Conservation (phyloP, 2,329 filamentous ascomycete species). For the Curvularia lunata region DNA sequence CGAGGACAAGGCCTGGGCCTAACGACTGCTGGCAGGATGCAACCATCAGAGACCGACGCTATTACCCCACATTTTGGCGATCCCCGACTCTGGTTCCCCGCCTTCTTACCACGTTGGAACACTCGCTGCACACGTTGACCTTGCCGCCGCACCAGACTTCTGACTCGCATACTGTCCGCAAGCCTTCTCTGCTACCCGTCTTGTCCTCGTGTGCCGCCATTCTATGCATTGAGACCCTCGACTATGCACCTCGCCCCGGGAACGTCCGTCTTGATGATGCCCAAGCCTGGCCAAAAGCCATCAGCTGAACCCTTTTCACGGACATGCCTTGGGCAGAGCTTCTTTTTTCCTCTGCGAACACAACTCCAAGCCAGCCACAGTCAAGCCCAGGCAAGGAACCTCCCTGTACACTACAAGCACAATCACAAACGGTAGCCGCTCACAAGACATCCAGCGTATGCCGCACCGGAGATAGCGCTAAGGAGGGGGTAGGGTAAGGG, state of each 20-base stretch:
- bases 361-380: neutral
- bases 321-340: neutral
- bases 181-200: constrained; percentile 29
- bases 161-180: constrained; percentile 46
- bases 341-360: constrained; percentile 1
- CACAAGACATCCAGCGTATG: neutral
- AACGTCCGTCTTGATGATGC: constrained; percentile 21
- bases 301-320: neutral
- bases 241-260: constrained; percentile 30
- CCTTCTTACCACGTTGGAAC: constrained; percentile 44
- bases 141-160: constrained; percentile 30
- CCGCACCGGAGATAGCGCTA: constrained; percentile 6
- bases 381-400: neutral
- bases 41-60: constrained; percentile 23
- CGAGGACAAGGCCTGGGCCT: constrained; percentile 27
- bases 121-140: constrained; percentile 29
- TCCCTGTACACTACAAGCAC: neutral
- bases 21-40: constrained; percentile 16
- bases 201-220: constrained; percentile 19
- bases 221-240: constrained; percentile 29
- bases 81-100: constrained; percentile 40
- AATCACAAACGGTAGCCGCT: neutral
- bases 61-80: constrained; percentile 51
- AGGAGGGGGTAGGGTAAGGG: constrained; percentile 14
- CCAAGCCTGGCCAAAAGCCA: constrained; percentile 14